Conservation (phyloP, 768 basidiomycete genomes). For the Hebeloma cylindrosporum region DNA sequence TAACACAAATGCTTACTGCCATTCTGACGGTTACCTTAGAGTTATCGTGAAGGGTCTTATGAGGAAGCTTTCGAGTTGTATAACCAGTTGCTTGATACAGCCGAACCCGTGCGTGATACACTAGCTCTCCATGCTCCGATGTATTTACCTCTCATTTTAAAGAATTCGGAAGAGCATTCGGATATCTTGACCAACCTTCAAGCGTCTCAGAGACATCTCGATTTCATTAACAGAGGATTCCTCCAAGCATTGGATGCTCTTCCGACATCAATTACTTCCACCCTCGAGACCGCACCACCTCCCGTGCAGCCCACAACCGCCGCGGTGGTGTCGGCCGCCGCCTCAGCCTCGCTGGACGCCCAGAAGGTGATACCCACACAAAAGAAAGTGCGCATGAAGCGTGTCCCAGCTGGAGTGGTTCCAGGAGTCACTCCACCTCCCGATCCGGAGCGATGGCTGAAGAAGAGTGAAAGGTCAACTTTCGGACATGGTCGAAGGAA, state of each 20-base stretch:
- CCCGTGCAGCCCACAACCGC: constrained; percentile 33
- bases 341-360: constrained; percentile 25
- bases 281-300: constrained; percentile 67
- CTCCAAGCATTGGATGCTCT: constrained; percentile 62
- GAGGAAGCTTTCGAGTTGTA: constrained; percentile 74
- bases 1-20: background rate
- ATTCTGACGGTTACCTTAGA: constrained; percentile 39
- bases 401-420: constrained; percentile 73
- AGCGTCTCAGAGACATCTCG: constrained; percentile 78
- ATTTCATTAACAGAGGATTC: constrained; percentile 77
- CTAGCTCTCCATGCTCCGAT: background rate
- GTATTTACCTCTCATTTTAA: constrained; percentile 7
- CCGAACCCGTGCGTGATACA: constrained; percentile 61
- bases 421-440: constrained; percentile 81
- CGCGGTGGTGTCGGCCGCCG: constrained; percentile 30
- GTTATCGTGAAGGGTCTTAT: constrained; percentile 77
- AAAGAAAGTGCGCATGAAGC: constrained; percentile 59
- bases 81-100: constrained; percentile 75
- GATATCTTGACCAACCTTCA: constrained; percentile 85
- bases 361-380: constrained; percentile 31
- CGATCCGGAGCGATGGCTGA: constrained; percentile 86
- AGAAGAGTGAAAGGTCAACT: constrained; percentile 77
- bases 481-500: constrained; percentile 55
- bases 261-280: constrained; percentile 47
- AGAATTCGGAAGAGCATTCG: constrained; percentile 86